Evolutionary conservation across 805 yeast genomes (phyloP), one percentile per base, ranked within the genome.

Genomic region (Starmerella vaccinii): DNA sequence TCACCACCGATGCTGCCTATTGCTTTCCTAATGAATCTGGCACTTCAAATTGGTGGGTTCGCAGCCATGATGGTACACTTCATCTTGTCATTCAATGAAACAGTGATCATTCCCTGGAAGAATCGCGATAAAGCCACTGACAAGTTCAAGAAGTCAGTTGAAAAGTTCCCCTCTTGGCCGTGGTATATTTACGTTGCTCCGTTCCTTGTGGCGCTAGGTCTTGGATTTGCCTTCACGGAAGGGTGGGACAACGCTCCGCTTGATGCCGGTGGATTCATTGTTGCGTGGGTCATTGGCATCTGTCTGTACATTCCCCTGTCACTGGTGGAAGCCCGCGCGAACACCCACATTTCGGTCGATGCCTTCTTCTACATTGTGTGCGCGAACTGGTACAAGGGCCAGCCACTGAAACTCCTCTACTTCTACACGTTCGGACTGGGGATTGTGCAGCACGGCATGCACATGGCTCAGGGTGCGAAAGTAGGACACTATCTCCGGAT

Each of bases 1-100:
- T 81, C 87, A 2, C 86, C 86, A 4, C 71, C 81, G 45, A 81
- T 73, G 62, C 69, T 80, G 50, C 71, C 84, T 5, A 72, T 80
- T n/a, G 75, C 82, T 2, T 78, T 76, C 61, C 72, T 79, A 30
- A 63, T 82, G 26, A 70, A 79, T 5, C 80, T 81, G 58, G 83
- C 82, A 57, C 71, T 69, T 64, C 74, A 72, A 46, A 77, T 81
- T 66, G 88, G 85, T 1, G 75, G 84, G 5, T 76, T 81, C 50
- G 69, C 78, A 23, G 76, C 84, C 4, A 75, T 81, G 12, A 68
- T 82, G 49, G 71, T 74, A 13, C 84, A 82, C 61, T 74, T 80
- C 60, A 67, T 49, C 18, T 65, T 65, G 10, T 66, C 80, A 23
- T 80, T 76, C 68, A 81, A 79, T 59, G 77, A 82, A 44, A 68